phyloP scores from a whole-genome alignment of 176 grass and related monocot genomes.

The Rhipidocladum racemiflorum region DNA sequence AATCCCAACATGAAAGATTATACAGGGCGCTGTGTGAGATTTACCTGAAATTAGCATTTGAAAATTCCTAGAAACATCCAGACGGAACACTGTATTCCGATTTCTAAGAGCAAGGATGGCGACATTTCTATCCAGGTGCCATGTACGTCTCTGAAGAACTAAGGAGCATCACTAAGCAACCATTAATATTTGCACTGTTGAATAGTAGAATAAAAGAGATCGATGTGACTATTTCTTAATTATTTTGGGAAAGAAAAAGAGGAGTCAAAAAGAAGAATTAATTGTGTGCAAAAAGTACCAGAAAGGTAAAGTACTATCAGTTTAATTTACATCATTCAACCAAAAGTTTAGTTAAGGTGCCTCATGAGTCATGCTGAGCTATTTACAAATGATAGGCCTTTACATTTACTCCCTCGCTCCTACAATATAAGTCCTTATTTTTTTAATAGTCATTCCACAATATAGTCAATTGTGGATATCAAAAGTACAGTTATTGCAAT shows the following conservation, averaged over 20 bases:
- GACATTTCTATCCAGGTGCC: slow-evolving; percentile 6
- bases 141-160: neutral
- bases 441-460: too few relatives aligned
- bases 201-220: neutral
- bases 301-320: slow-evolving; percentile 42
- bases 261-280: slow-evolving; percentile 26
- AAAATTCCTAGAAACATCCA: neutral
- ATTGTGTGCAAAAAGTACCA: slow-evolving; percentile 37
- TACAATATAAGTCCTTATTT: too few relatives aligned
- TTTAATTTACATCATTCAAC: slow-evolving; percentile 14
- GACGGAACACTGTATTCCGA: neutral
- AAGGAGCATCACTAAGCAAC: neutral
- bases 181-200: neutral
- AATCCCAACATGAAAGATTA: neutral
- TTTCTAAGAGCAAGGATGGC: slow-evolving; percentile 22
- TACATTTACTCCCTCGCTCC: neutral
- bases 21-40: neutral
- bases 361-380: neutral
- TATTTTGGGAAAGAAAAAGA: neutral
- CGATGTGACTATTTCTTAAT: neutral
- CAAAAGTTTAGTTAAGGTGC: slow-evolving; percentile 23
- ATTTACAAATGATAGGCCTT: neutral
- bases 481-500: too few relatives aligned
- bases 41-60: neutral
- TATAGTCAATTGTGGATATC: too few relatives aligned